Percentiles rank a stretch among this genome's conserved stretches.
Conservation (phyloP, 306 rosid genomes). For the Vicia villosa region DNA sequence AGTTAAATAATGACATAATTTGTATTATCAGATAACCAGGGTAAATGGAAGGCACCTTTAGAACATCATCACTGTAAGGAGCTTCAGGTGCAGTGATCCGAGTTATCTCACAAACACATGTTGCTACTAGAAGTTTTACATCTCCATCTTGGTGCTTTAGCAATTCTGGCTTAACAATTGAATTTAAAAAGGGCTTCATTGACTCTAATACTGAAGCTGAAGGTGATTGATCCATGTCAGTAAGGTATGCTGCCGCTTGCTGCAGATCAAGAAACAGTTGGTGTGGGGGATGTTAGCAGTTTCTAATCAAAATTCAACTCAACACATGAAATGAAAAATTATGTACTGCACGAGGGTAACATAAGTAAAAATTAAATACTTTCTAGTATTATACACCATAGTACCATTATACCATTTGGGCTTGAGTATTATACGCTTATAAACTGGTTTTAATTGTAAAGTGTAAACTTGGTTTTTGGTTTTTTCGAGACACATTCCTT, state of each 20-base stretch:
- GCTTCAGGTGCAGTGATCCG: constrained; percentile 99
- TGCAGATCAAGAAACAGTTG: constrained; percentile 50
- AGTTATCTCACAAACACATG: constrained; percentile 93
- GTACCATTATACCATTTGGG: constrained; percentile 8
- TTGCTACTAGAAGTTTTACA: constrained; percentile 89
- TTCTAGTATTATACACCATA: constrained; percentile 18
- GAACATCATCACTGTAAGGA: constrained; percentile 82
- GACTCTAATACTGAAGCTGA: constrained; percentile 71
- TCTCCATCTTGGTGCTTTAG: constrained; percentile 87
- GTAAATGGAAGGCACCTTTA: constrained; percentile 67
- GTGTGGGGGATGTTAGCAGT: constrained; percentile 20
- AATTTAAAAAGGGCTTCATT: constrained; percentile 77
- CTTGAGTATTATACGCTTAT: constrained; percentile 36
- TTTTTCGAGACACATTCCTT: not conserved
- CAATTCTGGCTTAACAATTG: constrained; percentile 87
- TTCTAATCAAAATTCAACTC: constrained; percentile 30
- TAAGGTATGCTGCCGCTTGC: constrained; percentile 85
- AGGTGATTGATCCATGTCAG: constrained; percentile 87
- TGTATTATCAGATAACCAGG: constrained; percentile 32
- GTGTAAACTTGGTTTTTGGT: not conserved
- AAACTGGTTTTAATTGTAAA: constrained; percentile 21
- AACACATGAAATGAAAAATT: constrained; percentile 21
- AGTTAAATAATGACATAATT: constrained; percentile 24
- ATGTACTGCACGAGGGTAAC: not conserved
- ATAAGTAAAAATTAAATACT: not conserved